A percentile compares a stretch with the other conserved stretches of the same genome.
These are phyloP conservation scores for Psilocybe cyanescens DNA, from an alignment of 768 basidiomycete species.

Conservation along the genomic window DNA sequence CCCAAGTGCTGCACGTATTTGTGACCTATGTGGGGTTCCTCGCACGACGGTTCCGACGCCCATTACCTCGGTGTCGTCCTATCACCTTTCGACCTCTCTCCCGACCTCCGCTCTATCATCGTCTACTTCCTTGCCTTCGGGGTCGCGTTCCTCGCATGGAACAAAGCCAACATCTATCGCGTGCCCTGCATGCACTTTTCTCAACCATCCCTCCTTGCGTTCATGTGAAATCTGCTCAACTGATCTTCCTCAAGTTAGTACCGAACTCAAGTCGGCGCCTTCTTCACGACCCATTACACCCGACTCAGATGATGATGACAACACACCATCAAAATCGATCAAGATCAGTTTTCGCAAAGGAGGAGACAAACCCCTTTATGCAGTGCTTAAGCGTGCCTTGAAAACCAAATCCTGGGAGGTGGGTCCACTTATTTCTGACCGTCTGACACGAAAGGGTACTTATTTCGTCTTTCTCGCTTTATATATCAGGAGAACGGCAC, in stretches of 20 bases:
- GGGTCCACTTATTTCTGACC: slow-evolving; percentile 7
- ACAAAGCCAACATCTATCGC: slow-evolving; percentile 44
- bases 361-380: slow-evolving; percentile 85
- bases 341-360: slow-evolving; percentile 92
- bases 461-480: slow-evolving; percentile 13
- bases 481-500: slow-evolving; percentile 17
- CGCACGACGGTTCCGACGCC: slow-evolving; percentile 39
- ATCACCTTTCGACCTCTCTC: slow-evolving; percentile 39
- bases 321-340: slow-evolving; percentile 51
- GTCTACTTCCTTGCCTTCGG: slow-evolving; percentile 36
- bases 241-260: slow-evolving; percentile 49
- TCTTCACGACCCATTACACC: slow-evolving; percentile 67
- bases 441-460: not conserved
- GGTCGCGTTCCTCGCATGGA: slow-evolving; percentile 21
- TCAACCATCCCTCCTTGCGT: slow-evolving; percentile 77
- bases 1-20: slow-evolving; percentile 69
- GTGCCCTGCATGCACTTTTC: slow-evolving; percentile 90
- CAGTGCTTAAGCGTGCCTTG: slow-evolving; percentile 37
- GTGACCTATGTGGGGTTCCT: slow-evolving; percentile 83
- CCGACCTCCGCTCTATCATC: slow-evolving; percentile 41
- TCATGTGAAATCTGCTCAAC: slow-evolving; percentile 89
- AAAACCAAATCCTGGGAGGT: slow-evolving; percentile 30
- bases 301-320: slow-evolving; percentile 39
- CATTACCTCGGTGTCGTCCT: slow-evolving; percentile 27
- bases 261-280: slow-evolving; percentile 61